These are phyloP conservation scores for Ceriops tagal DNA, from an alignment of 345 rosid species.

Conservation along the genomic window DNA sequence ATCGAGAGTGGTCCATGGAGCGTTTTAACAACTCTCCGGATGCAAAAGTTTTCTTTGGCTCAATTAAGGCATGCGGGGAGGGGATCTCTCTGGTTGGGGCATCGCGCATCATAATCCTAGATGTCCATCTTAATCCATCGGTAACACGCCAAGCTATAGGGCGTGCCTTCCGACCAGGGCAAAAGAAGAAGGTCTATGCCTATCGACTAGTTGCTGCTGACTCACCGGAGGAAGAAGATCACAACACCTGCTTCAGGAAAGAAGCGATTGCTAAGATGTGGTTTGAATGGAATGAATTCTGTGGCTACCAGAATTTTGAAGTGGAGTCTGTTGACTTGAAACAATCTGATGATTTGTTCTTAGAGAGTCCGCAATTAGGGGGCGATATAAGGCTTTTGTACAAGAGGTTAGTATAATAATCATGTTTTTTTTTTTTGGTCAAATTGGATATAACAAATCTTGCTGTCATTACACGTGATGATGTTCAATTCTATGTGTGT, in stretches of 20 bases:
- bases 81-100: constrained; percentile 97
- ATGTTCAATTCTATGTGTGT: too few relatives aligned
- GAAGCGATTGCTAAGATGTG: constrained; percentile 83
- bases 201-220: constrained; percentile 74
- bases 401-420: constrained; percentile 51
- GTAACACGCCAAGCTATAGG: constrained; percentile 96
- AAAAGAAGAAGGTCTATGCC: constrained; percentile 65
- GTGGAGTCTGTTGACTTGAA: constrained; percentile 45
- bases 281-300: constrained; percentile 85
- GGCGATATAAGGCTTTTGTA: constrained; percentile 61
- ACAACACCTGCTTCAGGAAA: constrained; percentile 58
- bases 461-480: too few relatives aligned
- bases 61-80: constrained; percentile 91
- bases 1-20: constrained; percentile 76
- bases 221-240: constrained; percentile 75
- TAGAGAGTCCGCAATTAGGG: constrained; percentile 52
- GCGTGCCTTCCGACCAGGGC: constrained; percentile 86
- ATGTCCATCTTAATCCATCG: constrained; percentile 89
- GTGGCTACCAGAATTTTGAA: constrained; percentile 50
- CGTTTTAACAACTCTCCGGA: constrained; percentile 65
- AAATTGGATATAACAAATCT: not conserved
- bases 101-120: constrained; percentile 69
- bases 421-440: not conserved
- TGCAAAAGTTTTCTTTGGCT: constrained; percentile 81
- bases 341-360: constrained; percentile 55